phyloP scores from a whole-genome alignment of 768 basidiomycete genomes.

The Sporobolomyces pararoseus region DNA sequence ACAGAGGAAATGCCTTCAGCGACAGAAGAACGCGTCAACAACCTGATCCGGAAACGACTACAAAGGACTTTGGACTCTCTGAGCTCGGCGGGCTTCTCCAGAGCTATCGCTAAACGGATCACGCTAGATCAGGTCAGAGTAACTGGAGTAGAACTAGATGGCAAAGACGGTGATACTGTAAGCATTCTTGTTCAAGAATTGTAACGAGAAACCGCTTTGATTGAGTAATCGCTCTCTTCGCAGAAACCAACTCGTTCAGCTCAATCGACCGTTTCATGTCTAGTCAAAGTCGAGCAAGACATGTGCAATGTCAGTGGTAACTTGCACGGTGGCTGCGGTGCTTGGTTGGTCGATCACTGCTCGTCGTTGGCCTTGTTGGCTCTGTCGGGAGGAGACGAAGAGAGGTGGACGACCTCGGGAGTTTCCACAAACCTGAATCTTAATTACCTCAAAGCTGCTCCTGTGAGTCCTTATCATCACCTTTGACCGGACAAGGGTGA shows the following conservation, averaged over 20 bases:
- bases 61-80: not conserved
- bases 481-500: too few species aligned
- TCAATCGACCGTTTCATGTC: constrained; percentile 12
- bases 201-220: too few species aligned
- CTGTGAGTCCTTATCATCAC: constrained; percentile 13
- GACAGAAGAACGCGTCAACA: not conserved
- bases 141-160: constrained; percentile 23
- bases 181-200: not conserved
- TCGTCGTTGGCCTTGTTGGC: constrained; percentile 24
- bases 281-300: constrained; percentile 14
- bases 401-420: constrained; percentile 27
- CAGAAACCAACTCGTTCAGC: constrained; percentile 22
- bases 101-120: not conserved
- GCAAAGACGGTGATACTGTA: constrained; percentile 16
- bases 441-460: constrained; percentile 28
- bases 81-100: not conserved
- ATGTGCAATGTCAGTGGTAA: constrained; percentile 19
- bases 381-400: constrained; percentile 14
- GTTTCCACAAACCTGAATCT: constrained; percentile 28
- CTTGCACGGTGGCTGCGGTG: constrained; percentile 37
- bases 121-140: not conserved
- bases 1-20: not conserved
- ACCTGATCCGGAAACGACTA: constrained; percentile 11
- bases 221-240: too few species aligned
- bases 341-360: constrained; percentile 38